Conservation (phyloP, 2,329 filamentous ascomycete genomes). For the Trichoderma breve region DNA sequence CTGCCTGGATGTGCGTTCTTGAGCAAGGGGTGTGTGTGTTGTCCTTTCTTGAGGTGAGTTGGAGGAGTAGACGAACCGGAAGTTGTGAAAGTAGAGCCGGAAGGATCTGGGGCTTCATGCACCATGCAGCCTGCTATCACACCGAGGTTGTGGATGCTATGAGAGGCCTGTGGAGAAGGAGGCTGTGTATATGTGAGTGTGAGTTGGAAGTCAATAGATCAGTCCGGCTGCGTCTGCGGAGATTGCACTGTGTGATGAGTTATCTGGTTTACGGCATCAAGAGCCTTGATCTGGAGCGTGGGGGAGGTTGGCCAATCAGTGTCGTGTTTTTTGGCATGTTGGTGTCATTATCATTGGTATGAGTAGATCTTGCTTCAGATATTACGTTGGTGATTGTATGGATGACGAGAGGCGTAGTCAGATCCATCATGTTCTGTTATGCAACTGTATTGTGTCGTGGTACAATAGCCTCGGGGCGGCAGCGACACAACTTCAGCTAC, state of each 20-base stretch:
- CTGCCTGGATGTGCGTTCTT: neutral
- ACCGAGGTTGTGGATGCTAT: neutral
- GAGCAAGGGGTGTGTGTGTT: neutral
- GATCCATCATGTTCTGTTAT: neutral
- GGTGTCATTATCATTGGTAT: neutral
- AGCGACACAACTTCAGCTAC: neutral
- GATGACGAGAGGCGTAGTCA: neutral
- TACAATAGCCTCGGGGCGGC: neutral
- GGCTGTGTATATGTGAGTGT: neutral
- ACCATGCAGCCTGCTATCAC: neutral
- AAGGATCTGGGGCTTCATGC: neutral
- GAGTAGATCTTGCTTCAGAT: neutral
- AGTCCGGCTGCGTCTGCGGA: neutral
- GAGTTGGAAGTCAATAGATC: neutral
- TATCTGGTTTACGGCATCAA: neutral
- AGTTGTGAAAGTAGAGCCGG: neutral
- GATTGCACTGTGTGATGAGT: neutral
- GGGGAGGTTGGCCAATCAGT: neutral
- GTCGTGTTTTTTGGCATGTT: neutral
- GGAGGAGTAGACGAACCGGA: neutral
- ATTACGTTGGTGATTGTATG: neutral
- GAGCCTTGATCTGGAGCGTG: neutral
- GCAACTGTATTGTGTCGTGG: neutral
- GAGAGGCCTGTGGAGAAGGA: neutral
- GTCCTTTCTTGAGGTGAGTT: neutral